These are phyloP conservation scores for Remersonia thermophila DNA, from an alignment of 2,329 filamentous ascomycete species.

Conservation along the genomic window DNA sequence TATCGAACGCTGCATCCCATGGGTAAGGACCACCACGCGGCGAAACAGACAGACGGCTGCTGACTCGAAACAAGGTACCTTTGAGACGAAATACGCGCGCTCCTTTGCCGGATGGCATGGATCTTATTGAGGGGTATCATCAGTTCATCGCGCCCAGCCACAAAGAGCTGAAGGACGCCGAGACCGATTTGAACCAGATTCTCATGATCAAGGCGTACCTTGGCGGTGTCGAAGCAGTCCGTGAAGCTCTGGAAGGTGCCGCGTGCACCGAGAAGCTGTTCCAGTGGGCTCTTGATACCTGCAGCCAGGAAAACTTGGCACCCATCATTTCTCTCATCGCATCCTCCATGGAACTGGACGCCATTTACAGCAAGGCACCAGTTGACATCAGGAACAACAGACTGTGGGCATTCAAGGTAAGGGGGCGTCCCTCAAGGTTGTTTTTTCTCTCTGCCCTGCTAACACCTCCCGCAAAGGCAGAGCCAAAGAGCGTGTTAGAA, in stretches of 20 bases:
- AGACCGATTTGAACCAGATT: conserved; percentile 75
- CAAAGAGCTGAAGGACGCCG: conserved; percentile 53
- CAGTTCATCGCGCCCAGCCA: conserved; percentile 65
- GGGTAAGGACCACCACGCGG: conserved; percentile 30
- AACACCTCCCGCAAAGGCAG: conserved; percentile 35
- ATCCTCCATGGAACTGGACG: conserved; percentile 66
- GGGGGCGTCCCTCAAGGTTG: too few relatives aligned
- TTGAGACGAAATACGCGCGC: background rate
- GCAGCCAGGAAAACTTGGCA: conserved; percentile 48
- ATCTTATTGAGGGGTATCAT: conserved; percentile 26
- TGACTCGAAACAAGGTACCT: background rate
- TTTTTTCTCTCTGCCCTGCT: too few relatives aligned
- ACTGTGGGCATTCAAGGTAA: conserved; percentile 75
- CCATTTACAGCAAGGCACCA: conserved; percentile 63
- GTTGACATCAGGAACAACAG: conserved; percentile 82
- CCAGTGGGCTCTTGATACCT: conserved; percentile 55
- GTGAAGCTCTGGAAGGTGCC: conserved; percentile 53
- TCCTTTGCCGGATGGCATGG: conserved; percentile 1
- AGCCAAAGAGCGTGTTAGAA: conserved; percentile 64
- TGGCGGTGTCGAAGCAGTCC: conserved; percentile 52
- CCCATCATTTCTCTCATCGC: conserved; percentile 54
- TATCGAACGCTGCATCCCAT: conserved; percentile 11
- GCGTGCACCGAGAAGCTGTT: conserved; percentile 47
- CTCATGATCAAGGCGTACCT: conserved; percentile 79
- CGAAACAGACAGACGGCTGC: background rate